Evolutionary conservation across 1,284 basidiomycete genomes (phyloP).

Genomic region (Moniliophthora roreri): DNA sequence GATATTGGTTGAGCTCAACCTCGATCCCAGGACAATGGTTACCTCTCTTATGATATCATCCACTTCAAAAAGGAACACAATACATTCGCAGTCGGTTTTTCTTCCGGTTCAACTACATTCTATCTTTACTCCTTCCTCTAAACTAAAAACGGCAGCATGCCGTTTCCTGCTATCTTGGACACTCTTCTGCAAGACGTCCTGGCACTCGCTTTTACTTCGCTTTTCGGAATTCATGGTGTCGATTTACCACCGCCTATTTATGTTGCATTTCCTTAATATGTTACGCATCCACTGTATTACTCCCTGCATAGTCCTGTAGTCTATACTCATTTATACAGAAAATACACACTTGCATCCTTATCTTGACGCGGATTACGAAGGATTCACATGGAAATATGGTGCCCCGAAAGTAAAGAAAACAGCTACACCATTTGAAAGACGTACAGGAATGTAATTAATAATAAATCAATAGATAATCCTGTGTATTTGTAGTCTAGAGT

Average conservation of each 20-base stretch:
- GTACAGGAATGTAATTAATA: no score
- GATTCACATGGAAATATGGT: no score
- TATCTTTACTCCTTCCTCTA: no score
- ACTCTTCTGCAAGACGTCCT: not conserved
- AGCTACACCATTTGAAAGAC: no score
- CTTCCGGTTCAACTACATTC: not conserved
- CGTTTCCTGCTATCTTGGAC: not conserved
- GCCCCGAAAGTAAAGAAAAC: no score
- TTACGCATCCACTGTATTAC: not conserved
- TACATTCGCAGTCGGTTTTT: not conserved
- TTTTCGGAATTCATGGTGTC: not conserved
- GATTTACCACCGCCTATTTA: not conserved
- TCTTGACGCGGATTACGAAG: no score
- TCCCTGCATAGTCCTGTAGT: not conserved
- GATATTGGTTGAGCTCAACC: conserved; percentile 11
- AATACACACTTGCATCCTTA: no score
- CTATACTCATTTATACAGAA: not conserved
- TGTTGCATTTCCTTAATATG: not conserved
- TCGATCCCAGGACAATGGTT: conserved; percentile 70
- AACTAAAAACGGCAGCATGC: no score
- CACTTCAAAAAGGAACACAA: not conserved
- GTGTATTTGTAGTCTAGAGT: no score
- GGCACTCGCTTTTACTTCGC: not conserved
- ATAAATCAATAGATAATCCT: no score
- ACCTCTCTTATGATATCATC: conserved; percentile 55